Conservation (phyloP, 2,329 filamentous ascomycete species). For the Phoma sp. region DNA sequence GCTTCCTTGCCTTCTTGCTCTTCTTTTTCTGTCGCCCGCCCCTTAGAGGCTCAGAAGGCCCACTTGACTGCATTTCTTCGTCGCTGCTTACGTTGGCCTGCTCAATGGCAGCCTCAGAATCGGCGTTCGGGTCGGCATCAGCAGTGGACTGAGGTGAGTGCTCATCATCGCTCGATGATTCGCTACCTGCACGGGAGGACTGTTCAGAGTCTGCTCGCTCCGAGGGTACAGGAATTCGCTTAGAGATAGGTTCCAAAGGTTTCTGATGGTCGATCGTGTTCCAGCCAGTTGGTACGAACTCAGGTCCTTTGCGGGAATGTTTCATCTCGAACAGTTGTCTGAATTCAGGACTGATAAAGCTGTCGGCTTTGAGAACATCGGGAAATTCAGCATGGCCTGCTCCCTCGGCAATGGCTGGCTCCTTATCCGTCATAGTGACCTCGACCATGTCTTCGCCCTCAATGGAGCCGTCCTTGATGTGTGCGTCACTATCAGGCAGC, state of each 20-base stretch:
- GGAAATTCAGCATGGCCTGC: slow-evolving; percentile 28
- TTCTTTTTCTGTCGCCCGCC: slow-evolving; percentile 42
- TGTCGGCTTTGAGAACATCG: slow-evolving; percentile 59
- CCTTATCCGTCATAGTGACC: slow-evolving; percentile 77
- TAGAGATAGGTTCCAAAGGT: slow-evolving; percentile 61
- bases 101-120: slow-evolving; percentile 30
- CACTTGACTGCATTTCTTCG: slow-evolving; percentile 44
- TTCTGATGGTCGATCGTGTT: slow-evolving; percentile 65
- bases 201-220: slow-evolving; percentile 45
- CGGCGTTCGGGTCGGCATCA: slow-evolving; percentile 32
- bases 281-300: slow-evolving; percentile 74
- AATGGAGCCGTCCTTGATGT: slow-evolving; percentile 78
- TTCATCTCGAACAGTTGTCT: slow-evolving; percentile 73
- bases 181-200: slow-evolving; percentile 29
- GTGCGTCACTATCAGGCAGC: slow-evolving; percentile 71
- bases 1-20: slow-evolving; percentile 40
- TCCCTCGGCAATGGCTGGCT: slow-evolving; percentile 35
- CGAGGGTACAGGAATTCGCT: slow-evolving; percentile 50
- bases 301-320: slow-evolving; percentile 63
- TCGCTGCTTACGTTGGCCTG: slow-evolving; percentile 44
- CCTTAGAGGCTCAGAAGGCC: slow-evolving; percentile 28
- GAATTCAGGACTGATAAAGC: slow-evolving; percentile 70
- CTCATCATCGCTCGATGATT: slow-evolving; percentile 44
- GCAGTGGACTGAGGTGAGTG: slow-evolving; percentile 36
- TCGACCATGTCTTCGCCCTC: slow-evolving; percentile 92